Percentiles rank a stretch among this genome's conserved stretches.
Evolutionary conservation across 768 basidiomycete species (phyloP).

Genomic region (Xerocomellus intermedius): DNA sequence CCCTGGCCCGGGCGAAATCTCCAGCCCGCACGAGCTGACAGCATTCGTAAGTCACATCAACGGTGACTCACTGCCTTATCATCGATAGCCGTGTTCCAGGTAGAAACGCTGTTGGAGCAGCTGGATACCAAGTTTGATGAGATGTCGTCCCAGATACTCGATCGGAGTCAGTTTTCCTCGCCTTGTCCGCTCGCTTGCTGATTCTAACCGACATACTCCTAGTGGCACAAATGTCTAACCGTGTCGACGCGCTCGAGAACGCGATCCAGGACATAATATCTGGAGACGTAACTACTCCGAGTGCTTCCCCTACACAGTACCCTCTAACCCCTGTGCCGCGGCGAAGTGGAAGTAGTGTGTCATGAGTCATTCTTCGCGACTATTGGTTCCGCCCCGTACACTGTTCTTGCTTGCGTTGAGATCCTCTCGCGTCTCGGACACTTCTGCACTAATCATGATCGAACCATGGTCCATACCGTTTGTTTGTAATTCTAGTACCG

Average conservation of each 20-base stretch:
- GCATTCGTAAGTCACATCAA: conserved; percentile 69
- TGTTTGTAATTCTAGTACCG: conserved; percentile 15
- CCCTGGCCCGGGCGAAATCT: conserved; percentile 63
- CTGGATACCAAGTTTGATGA: conserved; percentile 90
- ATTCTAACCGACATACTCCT: conserved; percentile 12
- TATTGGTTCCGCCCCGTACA: conserved; percentile 10
- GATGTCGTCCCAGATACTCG: conserved; percentile 88
- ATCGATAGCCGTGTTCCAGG: conserved; percentile 43
- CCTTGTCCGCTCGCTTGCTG: not conserved
- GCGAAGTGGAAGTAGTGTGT: conserved; percentile 40
- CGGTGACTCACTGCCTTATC: conserved; percentile 3
- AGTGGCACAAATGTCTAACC: conserved; percentile 93
- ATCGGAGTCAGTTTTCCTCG: conserved; percentile 58
- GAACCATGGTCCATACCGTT: conserved; percentile 12
- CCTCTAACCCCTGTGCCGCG: conserved; percentile 36
- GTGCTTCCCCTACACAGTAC: conserved; percentile 56
- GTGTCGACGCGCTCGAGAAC: conserved; percentile 86
- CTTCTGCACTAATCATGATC: conserved; percentile 20
- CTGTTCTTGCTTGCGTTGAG: conserved; percentile 16
- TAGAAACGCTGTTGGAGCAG: conserved; percentile 84
- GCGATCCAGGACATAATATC: conserved; percentile 93
- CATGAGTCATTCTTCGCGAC: conserved; percentile 9
- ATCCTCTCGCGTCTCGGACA: not conserved
- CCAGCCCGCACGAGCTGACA: conserved; percentile 91
- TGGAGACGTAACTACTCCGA: conserved; percentile 52